A percentile compares a stretch with the other conserved stretches of the same genome.
These are phyloP conservation scores for Fusarium concolor DNA, from an alignment of 2,329 filamentous ascomycete species.

Conservation along the genomic window DNA sequence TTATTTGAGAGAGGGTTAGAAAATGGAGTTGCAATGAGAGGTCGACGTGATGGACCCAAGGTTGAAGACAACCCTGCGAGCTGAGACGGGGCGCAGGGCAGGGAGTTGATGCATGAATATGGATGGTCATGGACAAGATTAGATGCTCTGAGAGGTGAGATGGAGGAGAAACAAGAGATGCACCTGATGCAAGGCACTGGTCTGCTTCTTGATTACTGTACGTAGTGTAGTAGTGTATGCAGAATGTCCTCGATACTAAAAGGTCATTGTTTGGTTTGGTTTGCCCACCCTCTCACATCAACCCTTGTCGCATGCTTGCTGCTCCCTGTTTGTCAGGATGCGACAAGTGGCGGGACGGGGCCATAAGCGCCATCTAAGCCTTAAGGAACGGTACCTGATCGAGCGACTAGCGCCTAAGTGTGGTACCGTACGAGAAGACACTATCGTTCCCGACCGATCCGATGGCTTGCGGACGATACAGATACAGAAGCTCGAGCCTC, in stretches of 20 bases:
- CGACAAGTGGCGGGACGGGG: conserved; percentile 45
- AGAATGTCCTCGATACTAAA: conserved; percentile 10
- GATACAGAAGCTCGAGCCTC: neutral
- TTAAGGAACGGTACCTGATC: conserved; percentile 45
- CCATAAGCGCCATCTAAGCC: conserved; percentile 47
- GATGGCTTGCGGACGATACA: conserved; percentile 13
- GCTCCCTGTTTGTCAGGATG: conserved; percentile 32
- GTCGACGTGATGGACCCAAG: conserved; percentile 36
- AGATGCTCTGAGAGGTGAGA: conserved; percentile 28
- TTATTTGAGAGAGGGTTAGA: conserved; percentile 29
- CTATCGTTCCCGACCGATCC: conserved; percentile 27
- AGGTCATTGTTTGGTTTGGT: conserved; percentile 20
- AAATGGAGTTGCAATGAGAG: conserved; percentile 23
- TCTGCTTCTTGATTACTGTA: conserved; percentile 9
- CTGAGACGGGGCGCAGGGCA: conserved; percentile 50
- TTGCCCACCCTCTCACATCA: conserved; percentile 27
- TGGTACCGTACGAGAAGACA: conserved; percentile 13
- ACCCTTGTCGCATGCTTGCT: conserved; percentile 39
- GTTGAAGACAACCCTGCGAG: conserved; percentile 46
- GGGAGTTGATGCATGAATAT: conserved; percentile 18
- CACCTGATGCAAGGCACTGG: conserved; percentile 44
- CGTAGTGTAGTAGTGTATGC: conserved; percentile 1
- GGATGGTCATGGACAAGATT: conserved; percentile 20
- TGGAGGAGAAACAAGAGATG: conserved; percentile 19
- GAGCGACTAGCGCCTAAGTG: conserved; percentile 36